These are phyloP conservation scores for Juglanconis juglandina DNA, from an alignment of 2,329 filamentous ascomycete species.

Conservation along the genomic window DNA sequence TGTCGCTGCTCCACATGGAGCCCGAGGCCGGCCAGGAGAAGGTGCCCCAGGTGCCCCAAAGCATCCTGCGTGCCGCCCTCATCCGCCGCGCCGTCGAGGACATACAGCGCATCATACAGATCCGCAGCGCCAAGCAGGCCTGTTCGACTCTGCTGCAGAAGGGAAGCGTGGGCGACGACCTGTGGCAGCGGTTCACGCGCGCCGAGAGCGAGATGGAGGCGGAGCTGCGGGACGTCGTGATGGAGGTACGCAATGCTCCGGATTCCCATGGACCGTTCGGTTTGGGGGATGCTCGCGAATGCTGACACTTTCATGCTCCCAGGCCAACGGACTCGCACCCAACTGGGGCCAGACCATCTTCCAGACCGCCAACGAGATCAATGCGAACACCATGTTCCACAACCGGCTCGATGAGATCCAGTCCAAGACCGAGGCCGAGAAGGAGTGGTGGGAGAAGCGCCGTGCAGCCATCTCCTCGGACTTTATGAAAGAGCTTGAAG, in stretches of 20 bases:
- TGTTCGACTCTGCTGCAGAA: conserved; percentile 78
- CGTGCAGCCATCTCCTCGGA: conserved; percentile 68
- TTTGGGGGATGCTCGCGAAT: not conserved
- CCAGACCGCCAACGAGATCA: conserved; percentile 95
- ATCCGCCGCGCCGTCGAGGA: conserved; percentile 88
- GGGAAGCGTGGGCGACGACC: conserved; percentile 90
- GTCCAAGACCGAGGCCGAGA: conserved; percentile 67
- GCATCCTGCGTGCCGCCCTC: conserved; percentile 81
- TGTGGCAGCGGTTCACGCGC: conserved; percentile 87
- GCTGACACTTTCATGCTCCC: not conserved
- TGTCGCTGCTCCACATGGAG: conserved; percentile 81
- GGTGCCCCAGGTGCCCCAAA: conserved; percentile 70
- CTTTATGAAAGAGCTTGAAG: conserved; percentile 82
- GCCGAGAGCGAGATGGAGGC: conserved; percentile 98
- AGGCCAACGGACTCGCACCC: conserved; percentile 87
- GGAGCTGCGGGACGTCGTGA: conserved; percentile 88
- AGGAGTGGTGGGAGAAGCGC: conserved; percentile 89
- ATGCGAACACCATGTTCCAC: conserved; percentile 75
- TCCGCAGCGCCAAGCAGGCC: conserved; percentile 84
- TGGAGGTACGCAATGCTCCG: conserved; percentile 59
- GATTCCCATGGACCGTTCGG: not conserved
- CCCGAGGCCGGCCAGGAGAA: conserved; percentile 63
- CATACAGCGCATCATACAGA: conserved; percentile 84
- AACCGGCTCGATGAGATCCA: conserved; percentile 73
- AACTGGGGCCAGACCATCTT: conserved; percentile 95